Conservation (phyloP, 306 rosid species). For the Prunus mira region DNA sequence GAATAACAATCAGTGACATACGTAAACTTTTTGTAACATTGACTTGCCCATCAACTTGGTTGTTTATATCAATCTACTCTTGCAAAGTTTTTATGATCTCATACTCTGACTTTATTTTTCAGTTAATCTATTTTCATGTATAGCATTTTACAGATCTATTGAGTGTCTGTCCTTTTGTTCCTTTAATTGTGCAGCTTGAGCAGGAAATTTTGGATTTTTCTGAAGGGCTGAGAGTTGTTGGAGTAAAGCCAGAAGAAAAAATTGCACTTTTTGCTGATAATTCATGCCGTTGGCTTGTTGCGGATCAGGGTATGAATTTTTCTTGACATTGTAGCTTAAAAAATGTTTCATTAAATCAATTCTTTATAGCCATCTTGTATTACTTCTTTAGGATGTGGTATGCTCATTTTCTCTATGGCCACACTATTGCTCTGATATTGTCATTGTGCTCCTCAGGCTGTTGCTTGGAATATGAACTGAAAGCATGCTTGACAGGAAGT, state of each 20-base stretch:
- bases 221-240: constrained; percentile 75
- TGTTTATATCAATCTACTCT: neutral
- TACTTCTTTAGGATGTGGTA: constrained; percentile 12
- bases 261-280: constrained; percentile 82
- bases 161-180: neutral
- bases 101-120: neutral
- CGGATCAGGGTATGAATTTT: constrained; percentile 75
- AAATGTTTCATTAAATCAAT: neutral
- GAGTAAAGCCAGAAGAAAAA: constrained; percentile 67
- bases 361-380: neutral
- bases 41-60: neutral
- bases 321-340: constrained; percentile 5
- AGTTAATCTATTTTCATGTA: neutral
- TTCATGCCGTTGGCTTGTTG: constrained; percentile 78
- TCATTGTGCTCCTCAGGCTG: constrained; percentile 1
- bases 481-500: neutral
- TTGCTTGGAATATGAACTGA: constrained; percentile 5
- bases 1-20: too few relatives aligned
- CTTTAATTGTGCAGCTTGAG: constrained; percentile 58
- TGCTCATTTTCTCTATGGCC: constrained; percentile 10
- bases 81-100: neutral
- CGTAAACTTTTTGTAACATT: neutral
- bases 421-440: neutral
- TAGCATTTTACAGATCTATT: neutral
- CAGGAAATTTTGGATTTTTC: constrained; percentile 64